Percentiles rank a stretch among this genome's conserved stretches.
Evolutionary conservation across 225 moss, liverwort and hornwort species (phyloP).

Genomic region (Marchantia paleacea): DNA sequence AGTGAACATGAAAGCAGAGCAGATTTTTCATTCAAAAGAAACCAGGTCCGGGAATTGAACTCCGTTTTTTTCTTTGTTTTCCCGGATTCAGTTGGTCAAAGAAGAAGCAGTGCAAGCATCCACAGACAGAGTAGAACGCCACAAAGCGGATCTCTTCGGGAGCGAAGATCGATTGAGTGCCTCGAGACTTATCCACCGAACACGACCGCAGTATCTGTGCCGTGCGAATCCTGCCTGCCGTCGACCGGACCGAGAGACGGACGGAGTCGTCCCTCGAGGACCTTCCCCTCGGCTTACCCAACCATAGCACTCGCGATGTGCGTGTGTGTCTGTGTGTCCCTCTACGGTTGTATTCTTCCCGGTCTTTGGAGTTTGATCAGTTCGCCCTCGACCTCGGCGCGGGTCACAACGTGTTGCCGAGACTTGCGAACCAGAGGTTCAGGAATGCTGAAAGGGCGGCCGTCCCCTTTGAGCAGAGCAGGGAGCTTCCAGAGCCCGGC

Average conservation of each 20-base stretch:
- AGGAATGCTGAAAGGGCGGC: constrained; percentile 41
- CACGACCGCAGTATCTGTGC: not conserved
- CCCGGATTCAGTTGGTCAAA: not conserved
- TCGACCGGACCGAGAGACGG: not conserved
- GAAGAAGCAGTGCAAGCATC: not conserved
- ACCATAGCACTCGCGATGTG: not conserved
- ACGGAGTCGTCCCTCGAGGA: not conserved
- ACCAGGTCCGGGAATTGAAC: not conserved
- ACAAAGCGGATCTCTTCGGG: too few relatives aligned
- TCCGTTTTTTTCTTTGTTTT: not conserved
- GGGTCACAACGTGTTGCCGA: not conserved
- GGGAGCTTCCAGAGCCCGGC: constrained; percentile 63
- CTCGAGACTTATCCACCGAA: not conserved
- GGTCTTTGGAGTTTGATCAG: not conserved
- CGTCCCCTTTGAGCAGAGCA: constrained; percentile 49
- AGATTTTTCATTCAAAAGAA: not conserved
- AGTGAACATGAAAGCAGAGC: too few relatives aligned
- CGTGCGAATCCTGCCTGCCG: not conserved
- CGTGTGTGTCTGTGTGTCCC: not conserved
- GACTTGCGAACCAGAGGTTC: constrained; percentile 3
- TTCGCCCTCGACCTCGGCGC: constrained; percentile 9
- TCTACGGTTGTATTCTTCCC: not conserved
- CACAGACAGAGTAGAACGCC: too few relatives aligned
- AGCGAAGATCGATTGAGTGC: too few relatives aligned
- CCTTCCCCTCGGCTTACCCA: not conserved